Evolutionary conservation across 768 basidiomycete genomes (phyloP), one percentile per base, ranked within the genome.

Genomic region (Trametes elegans): DNA sequence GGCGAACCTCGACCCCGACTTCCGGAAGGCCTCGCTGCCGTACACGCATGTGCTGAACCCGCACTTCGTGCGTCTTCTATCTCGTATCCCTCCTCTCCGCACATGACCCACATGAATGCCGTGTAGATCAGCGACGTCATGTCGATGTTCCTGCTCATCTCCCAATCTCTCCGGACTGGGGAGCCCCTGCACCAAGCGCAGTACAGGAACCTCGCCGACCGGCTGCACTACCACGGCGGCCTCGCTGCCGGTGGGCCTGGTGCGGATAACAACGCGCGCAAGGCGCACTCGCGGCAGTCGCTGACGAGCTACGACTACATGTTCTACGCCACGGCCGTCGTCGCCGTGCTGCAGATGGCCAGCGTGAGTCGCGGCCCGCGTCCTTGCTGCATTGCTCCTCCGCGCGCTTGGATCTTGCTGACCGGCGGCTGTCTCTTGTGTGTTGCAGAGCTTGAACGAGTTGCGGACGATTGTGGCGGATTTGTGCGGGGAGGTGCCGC

Each of bases 21-120:
- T 77, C 75, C 68, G 76, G 19, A 66, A 66, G 24, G 54, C 59
- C 6, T 70, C 81, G 44, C 66, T 79, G 0, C 73, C 74, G 27
- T 66, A 70, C 44, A 80, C 79, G 2, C 73, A 76, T 29, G 74
- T 80, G 50, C 70, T 84, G 35, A 79, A 84, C 61, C 82, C 83
- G 0, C 74, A 78, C 60, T 80, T 83, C 58, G 81, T 79, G 53
- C 58, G 75, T 73, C 27, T n/a, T n/a, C n/a, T n/a, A n/a, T n/a
- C n/a, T n/a, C n/a, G 3, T 34, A 4, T 19, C 27, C 11, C 9
- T 11, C 10, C 13, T 23, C 6, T 2, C 26, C 16, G 18, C 40
- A 27, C 10, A 3, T 34, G 28, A 2, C 14, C n/a, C 26, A 19
- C 16, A 11, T 27, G 18, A 44, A 2, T 18, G 7, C 5, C 1